Percentiles rank a stretch among this genome's conserved stretches.
These are phyloP conservation scores for Pneumocystis murina DNA, from an alignment of 1,139 yeast genomes.

Conservation along the genomic window DNA sequence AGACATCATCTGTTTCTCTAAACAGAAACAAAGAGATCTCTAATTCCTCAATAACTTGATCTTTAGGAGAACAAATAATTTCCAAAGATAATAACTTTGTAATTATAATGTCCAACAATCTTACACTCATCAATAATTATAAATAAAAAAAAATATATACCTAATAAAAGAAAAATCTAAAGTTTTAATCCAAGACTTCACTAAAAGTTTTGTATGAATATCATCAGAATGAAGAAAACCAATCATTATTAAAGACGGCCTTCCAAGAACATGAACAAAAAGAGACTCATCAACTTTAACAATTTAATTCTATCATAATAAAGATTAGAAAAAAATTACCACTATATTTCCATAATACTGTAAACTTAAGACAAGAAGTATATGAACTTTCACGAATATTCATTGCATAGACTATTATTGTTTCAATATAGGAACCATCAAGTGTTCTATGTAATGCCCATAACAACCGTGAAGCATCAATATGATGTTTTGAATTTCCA, in stretches of 20 bases:
- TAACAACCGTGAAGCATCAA: neutral
- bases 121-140: neutral
- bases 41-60: neutral
- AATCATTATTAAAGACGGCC: neutral
- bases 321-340: neutral
- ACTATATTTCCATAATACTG: neutral
- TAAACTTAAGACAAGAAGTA: neutral
- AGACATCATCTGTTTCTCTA: neutral
- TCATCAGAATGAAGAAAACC: neutral
- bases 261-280: neutral
- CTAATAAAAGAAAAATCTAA: neutral
- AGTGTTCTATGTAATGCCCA: neutral
- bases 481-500: neutral
- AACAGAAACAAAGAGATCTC: neutral
- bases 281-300: neutral
- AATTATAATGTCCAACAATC: neutral
- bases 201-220: neutral
- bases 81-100: neutral
- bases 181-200: conserved; percentile 1
- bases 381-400: neutral
- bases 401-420: conserved; percentile 1
- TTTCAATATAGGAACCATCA: neutral
- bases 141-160: neutral
- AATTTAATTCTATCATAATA: neutral
- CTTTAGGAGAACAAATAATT: neutral